These are phyloP conservation scores for Eutrema salsugineum DNA, from an alignment of 441 rosid species.

Conservation along the genomic window DNA sequence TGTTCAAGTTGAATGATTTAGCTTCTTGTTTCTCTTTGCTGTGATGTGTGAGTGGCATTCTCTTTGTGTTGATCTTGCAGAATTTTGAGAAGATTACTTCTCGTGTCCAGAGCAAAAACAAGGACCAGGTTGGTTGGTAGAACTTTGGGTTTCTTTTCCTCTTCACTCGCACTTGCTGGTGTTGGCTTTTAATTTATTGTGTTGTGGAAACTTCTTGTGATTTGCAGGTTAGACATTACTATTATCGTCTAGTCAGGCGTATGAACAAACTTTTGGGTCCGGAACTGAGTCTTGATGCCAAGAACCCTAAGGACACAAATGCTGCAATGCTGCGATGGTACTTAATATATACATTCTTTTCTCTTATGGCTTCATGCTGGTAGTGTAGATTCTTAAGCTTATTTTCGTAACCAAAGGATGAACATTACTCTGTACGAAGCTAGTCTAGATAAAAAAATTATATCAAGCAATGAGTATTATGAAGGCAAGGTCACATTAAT, in stretches of 20 bases:
- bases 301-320: conserved; percentile 95
- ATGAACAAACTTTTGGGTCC: conserved; percentile 98
- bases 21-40: not conserved
- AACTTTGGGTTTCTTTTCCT: conserved; percentile 15
- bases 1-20: conserved; percentile 1
- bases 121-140: conserved; percentile 78
- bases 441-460: not conserved
- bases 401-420: not conserved
- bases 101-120: conserved; percentile 95
- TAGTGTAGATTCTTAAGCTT: not conserved
- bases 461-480: not conserved
- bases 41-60: conserved; percentile 7
- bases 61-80: conserved; percentile 44
- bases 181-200: conserved; percentile 22
- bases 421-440: not conserved
- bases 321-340: conserved; percentile 99
- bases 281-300: conserved; percentile 87
- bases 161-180: not conserved
- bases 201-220: conserved; percentile 1
- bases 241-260: conserved; percentile 93
- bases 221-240: conserved; percentile 95
- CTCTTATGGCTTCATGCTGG: conserved; percentile 2
- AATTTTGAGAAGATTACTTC: conserved; percentile 97
- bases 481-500: not conserved
- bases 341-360: not conserved